Base-by-base conservation (phyloP, 306 rosid species). In the Vigna angularis region DNA sequence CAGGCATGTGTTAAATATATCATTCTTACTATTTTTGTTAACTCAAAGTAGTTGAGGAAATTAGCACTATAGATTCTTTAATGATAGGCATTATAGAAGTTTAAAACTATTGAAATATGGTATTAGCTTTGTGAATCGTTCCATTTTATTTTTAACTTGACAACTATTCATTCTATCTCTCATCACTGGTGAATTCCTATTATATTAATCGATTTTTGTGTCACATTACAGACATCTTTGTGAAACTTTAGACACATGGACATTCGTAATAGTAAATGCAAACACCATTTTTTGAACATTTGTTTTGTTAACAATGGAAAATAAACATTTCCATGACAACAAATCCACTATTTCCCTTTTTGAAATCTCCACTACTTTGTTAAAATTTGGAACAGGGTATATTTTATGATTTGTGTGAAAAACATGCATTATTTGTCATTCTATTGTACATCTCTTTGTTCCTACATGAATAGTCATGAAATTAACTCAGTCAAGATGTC, bases 1-100 rank as follows among this genome's bases (percentile, higher is more conserved):
- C 98, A 96, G 98, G 99, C 84, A 85, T 48, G 89, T 85, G 50
- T 77, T 53, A 69, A 17, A 66, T 11, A 76, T 58, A 67, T 59
- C 32, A 74, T 81, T 24, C 18, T 57, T 45, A 44, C 32, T 49
- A 17, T 73, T 73, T 75, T 64, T 59, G 22, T 78, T 52, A 57
- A 73, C 48, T 9, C 49, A 30, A 66, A 52, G 69, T 63, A 58
- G 49, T 69, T 34, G 49, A 32, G 76, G 81, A 68, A 44, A 79
- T 51, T 63, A 63, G 78, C 47, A 73, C 64, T 22, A 4, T 24
- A 13, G 28, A 51, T 70, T 67, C 2, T 44, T 18, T 50, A 40
- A 9, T 24, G 11, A 76, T 76, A 24, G 26, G 55, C 48, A 40
- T 40, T 66, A 7, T 42, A 67, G 22, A 42, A 26, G 59, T 45